These are phyloP conservation scores for Phaeomoniella chlamydospora DNA, from an alignment of 2,329 filamentous ascomycete species.

Conservation along the genomic window DNA sequence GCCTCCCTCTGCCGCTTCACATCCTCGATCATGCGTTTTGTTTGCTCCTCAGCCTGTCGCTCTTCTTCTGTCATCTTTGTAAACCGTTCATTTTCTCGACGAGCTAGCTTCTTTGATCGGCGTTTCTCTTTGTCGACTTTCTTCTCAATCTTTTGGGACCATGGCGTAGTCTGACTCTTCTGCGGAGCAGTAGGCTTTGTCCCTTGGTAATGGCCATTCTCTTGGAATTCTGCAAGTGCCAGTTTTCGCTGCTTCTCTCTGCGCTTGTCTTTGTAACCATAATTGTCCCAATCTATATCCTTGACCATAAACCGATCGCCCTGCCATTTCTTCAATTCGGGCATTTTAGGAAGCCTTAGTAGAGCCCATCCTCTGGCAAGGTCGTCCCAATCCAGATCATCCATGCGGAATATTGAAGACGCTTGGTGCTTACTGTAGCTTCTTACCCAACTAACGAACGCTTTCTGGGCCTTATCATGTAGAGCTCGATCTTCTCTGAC, in stretches of 20 bases:
- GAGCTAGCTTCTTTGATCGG: conserved; percentile 49
- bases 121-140: conserved; percentile 48
- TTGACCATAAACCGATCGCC: conserved; percentile 51
- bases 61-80: conserved; percentile 58
- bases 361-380: conserved; percentile 75
- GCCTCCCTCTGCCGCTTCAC: conserved; percentile 46
- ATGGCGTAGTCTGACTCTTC: conserved; percentile 48
- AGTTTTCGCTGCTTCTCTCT: conserved; percentile 51
- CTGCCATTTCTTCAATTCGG: conserved; percentile 63
- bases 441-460: conserved; percentile 86
- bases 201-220: conserved; percentile 10
- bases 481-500: conserved; percentile 47
- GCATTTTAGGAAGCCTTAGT: conserved; percentile 81
- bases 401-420: conserved; percentile 73
- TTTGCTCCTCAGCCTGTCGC: conserved; percentile 45
- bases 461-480: conserved; percentile 78
- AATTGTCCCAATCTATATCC: conserved; percentile 52
- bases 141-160: conserved; percentile 56
- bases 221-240: conserved; percentile 35
- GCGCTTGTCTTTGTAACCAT: conserved; percentile 56
- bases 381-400: conserved; percentile 73
- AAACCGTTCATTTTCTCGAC: conserved; percentile 47
- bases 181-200: conserved; percentile 35
- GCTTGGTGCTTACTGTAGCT: conserved; percentile 86
- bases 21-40: conserved; percentile 49